Evolutionary conservation across 2,329 filamentous ascomycete genomes (phyloP).

Genomic region (Pestalotiopsis sp.): DNA sequence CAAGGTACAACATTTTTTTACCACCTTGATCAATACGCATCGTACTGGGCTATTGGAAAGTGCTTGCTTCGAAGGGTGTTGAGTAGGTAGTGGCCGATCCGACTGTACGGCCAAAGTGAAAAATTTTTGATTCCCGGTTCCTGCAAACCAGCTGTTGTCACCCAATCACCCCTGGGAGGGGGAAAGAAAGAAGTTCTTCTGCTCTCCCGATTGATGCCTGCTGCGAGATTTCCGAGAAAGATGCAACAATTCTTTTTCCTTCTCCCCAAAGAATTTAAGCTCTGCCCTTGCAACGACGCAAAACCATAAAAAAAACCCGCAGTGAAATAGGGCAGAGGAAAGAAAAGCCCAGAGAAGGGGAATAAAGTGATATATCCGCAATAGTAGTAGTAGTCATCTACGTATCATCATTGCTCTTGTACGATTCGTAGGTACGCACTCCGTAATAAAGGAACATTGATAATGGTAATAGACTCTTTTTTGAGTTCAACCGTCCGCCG

Average conservation of each 20-base stretch:
- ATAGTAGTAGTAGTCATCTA: too few relatives aligned
- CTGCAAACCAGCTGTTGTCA: background rate
- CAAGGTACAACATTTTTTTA: too few relatives aligned
- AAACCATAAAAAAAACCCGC: background rate
- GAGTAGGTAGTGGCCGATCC: background rate
- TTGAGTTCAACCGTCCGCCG: too few relatives aligned
- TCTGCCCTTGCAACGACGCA: background rate
- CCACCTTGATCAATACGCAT: too few relatives aligned
- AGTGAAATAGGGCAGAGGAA: background rate
- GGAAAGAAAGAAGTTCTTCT: background rate
- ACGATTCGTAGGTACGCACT: too few relatives aligned
- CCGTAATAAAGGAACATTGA: too few relatives aligned
- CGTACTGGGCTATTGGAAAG: too few relatives aligned
- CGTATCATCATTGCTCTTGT: too few relatives aligned
- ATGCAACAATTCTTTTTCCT: background rate
- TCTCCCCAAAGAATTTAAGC: background rate
- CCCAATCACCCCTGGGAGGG: too few relatives aligned
- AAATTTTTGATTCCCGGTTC: constrained; percentile 7
- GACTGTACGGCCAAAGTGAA: background rate
- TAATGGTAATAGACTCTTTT: too few relatives aligned
- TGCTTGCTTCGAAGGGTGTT: background rate
- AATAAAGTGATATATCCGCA: too few relatives aligned
- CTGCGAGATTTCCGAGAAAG: background rate
- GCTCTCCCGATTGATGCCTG: background rate
- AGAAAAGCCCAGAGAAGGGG: background rate